Evolutionary conservation across 495 filamentous ascomycete genomes (phyloP).

Genomic region (Usnea hakonensis): DNA sequence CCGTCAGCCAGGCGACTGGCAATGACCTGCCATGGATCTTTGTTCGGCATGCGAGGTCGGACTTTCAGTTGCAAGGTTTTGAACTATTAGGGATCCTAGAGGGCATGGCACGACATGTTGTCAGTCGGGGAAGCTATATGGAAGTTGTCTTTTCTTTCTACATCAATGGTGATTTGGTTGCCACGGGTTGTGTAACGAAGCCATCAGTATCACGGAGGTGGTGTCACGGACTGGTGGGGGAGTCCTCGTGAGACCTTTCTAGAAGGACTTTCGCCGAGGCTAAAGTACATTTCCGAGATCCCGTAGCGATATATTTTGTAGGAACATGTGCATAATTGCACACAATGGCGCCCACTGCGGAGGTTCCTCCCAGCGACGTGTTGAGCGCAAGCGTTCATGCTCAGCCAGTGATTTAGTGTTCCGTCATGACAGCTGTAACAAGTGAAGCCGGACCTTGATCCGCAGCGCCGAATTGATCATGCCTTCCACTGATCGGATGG

Average conservation of each 20-base stretch:
- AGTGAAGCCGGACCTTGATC: neutral
- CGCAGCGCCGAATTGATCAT: neutral
- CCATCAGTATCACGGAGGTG: neutral
- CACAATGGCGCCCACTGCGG: neutral
- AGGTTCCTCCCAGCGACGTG: neutral
- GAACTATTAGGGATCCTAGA: neutral
- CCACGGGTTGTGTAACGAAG: neutral
- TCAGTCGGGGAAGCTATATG: neutral
- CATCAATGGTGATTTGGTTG: neutral
- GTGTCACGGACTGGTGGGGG: neutral
- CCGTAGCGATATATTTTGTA: neutral
- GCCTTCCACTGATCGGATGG: slow-evolving; percentile 1
- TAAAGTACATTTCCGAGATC: neutral
- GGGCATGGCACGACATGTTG: neutral
- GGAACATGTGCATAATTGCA: too few species aligned
- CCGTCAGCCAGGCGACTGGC: neutral
- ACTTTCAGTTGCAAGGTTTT: neutral
- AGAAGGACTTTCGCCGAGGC: too few species aligned
- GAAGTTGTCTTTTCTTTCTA: neutral
- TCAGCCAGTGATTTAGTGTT: neutral
- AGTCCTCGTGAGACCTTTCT: neutral
- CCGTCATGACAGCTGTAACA: neutral
- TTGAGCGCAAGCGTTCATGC: neutral
- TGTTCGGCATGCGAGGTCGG: neutral
- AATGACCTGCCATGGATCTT: neutral